Evolutionary conservation across 129 eudicot species (phyloP), one percentile per base, ranked within the genome.

Genomic region (Artemisia tridentata): DNA sequence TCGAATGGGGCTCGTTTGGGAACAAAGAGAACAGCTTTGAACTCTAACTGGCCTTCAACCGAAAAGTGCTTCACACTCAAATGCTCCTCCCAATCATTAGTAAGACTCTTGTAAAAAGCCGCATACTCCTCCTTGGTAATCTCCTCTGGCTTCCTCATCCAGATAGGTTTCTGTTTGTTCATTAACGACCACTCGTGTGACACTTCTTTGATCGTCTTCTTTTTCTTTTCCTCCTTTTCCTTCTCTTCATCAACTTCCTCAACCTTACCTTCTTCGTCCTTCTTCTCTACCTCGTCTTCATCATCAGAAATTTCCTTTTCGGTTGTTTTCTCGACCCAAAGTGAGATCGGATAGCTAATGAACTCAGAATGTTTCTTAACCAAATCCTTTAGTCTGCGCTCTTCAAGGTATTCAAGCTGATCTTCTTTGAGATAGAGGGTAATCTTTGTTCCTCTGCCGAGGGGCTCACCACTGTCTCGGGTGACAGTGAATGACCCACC

Each of bases 401-500:
- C 96, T 69, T 89, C 92, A 14, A 89, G 89, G 57, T 89, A 89
- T 27, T 89, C 92, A 7, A 86, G 88, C 78, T 89, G 92, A 58
- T 89, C 96, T 68, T 89, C 96, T 18, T 89, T 89, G 0, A 89
- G 81, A 65, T 71, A 41, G 17, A 89, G 96, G 4, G 78, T 72
- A 15, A 89, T 89, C 46, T 89, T 89, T 2, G 92, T 86, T 7
- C 96, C 96, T 75, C 96, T 86, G 19, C 96, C 92, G 41, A 89
- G 88, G 0, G 3, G 27, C 71, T 89, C 96, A 50, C 92, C 89
- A 45, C 84, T 80, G 53, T 89, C 96, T 55, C 96, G 75, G 38
- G 96, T 86, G 2, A 89, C 84, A 0, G 96, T 89, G 84, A 89
- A 89, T 0, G 96, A 89, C 34, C 91, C 96, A 23, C 96, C 96